A percentile compares a stretch with the other conserved stretches of the same genome.
Evolutionary conservation across 352 stramenopile species (phyloP).

Genomic region (Phytophthora palmivora): DNA sequence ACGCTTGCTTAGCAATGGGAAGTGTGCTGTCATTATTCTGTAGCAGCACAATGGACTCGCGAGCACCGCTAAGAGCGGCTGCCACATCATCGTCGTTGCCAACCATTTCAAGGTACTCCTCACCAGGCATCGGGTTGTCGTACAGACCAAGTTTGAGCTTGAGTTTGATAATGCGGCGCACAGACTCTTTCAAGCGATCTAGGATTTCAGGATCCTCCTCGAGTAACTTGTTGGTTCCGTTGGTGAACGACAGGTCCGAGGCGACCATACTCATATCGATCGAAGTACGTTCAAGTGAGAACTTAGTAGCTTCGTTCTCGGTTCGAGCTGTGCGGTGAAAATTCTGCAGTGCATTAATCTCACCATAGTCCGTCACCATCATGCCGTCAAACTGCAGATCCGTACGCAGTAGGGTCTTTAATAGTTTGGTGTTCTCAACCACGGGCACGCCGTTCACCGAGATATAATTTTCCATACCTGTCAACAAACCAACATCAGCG

Average conservation of each 20-base stretch:
- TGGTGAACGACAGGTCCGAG: conserved; percentile 45
- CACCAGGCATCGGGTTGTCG: conserved; percentile 55
- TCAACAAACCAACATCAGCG: conserved; percentile 68
- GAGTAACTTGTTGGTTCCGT: conserved; percentile 45
- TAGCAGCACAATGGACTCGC: conserved; percentile 53
- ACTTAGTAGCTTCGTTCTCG: conserved; percentile 53
- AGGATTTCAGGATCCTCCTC: conserved; percentile 33
- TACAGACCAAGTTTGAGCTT: conserved; percentile 74
- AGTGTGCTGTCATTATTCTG: conserved; percentile 31
- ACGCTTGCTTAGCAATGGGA: conserved; percentile 11
- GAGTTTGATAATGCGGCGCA: conserved; percentile 59
- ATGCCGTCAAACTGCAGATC: conserved; percentile 83
- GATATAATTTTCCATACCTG: conserved; percentile 93
- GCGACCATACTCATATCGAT: conserved; percentile 92
- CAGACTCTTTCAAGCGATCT: conserved; percentile 57
- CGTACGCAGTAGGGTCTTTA: conserved; percentile 70
- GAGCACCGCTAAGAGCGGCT: conserved; percentile 53
- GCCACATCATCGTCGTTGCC: conserved; percentile 50
- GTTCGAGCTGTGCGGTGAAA: conserved; percentile 50
- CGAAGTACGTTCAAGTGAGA: no score
- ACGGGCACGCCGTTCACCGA: conserved; percentile 90
- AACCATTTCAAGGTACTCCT: conserved; percentile 44
- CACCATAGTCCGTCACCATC: conserved; percentile 90
- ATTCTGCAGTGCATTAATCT: conserved; percentile 83
- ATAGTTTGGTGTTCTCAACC: conserved; percentile 69